Evolutionary conservation across 495 filamentous ascomycete genomes (phyloP).

Genomic region (Tuber microsphaerosporum): DNA sequence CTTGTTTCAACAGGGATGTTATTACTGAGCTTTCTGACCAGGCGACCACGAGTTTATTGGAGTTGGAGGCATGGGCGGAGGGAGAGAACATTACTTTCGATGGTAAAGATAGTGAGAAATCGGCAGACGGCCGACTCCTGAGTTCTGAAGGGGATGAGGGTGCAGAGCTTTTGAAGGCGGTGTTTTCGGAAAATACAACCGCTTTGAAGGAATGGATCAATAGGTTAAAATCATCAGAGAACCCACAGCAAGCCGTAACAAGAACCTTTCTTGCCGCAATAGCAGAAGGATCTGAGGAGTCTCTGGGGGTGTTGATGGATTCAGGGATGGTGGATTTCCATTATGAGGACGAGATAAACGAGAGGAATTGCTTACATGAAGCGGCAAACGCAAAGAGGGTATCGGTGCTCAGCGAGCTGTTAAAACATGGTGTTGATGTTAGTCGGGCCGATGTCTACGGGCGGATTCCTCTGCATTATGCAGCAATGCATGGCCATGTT

Average conservation of each 20-base stretch:
- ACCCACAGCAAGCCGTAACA: constrained; percentile 66
- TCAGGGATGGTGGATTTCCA: constrained; percentile 78
- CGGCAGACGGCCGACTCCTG: constrained; percentile 55
- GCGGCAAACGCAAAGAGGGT: constrained; percentile 80
- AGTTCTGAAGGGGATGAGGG: constrained; percentile 79
- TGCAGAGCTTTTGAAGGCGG: constrained; percentile 76
- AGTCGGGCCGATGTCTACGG: constrained; percentile 83
- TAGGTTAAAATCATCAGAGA: constrained; percentile 51
- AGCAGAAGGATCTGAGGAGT: constrained; percentile 70
- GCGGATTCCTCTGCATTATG: constrained; percentile 87
- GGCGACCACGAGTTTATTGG: constrained; percentile 83
- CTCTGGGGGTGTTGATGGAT: constrained; percentile 66
- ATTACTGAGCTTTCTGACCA: constrained; percentile 95
- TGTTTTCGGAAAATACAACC: constrained; percentile 62
- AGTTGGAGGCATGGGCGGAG: constrained; percentile 93
- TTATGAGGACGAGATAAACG: constrained; percentile 92
- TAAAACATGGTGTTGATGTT: constrained; percentile 65
- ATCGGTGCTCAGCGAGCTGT: constrained; percentile 66
- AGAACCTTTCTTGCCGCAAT: constrained; percentile 82
- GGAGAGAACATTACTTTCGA: constrained; percentile 84
- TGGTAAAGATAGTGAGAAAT: constrained; percentile 56
- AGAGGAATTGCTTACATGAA: constrained; percentile 91
- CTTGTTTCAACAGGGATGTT: constrained; percentile 93
- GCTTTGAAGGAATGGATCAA: constrained; percentile 58
- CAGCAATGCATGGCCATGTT: constrained; percentile 84